Evolutionary conservation across 148 eudicot genomes (phyloP).

Genomic region (Talinum fruticosum): DNA sequence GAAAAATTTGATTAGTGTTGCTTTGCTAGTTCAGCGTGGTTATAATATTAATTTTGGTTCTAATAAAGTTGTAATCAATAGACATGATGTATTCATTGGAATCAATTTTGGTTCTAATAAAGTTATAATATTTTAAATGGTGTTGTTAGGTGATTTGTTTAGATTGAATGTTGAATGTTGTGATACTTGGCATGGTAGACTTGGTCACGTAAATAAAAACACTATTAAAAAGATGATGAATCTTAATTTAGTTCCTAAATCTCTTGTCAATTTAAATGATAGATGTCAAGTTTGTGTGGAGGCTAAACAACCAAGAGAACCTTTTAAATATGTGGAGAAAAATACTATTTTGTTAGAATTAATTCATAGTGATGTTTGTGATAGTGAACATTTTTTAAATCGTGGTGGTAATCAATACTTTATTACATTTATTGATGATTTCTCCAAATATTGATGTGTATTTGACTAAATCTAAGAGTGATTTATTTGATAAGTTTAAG

Average conservation of each 20-base stretch:
- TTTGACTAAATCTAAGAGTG: not conserved
- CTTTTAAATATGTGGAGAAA: not conserved
- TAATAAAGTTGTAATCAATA: constrained; percentile 10
- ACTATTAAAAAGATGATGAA: constrained; percentile 4
- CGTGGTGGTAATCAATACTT: constrained; percentile 1
- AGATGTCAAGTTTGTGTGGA: constrained; percentile 2
- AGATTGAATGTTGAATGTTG: constrained; percentile 5
- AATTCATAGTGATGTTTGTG: not conserved
- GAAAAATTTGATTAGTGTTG: constrained; percentile 9
- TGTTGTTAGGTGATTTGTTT: constrained; percentile 7
- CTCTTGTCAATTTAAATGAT: not conserved
- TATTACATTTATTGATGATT: not conserved
- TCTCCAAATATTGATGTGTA: not conserved
- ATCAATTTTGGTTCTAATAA: no score
- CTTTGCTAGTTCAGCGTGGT: not conserved
- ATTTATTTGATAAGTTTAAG: not conserved
- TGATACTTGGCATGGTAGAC: constrained; percentile 12
- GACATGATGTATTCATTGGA: constrained; percentile 1
- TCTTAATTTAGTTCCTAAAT: not conserved
- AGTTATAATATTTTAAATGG: no score
- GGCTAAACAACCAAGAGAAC: not conserved
- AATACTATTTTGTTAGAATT: not conserved
- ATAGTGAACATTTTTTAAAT: not conserved
- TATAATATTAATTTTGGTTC: constrained; percentile 15
- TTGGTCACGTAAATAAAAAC: not conserved